Conservation (phyloP, 2,329 filamentous ascomycete species). For the Colletotrichum agaves region DNA sequence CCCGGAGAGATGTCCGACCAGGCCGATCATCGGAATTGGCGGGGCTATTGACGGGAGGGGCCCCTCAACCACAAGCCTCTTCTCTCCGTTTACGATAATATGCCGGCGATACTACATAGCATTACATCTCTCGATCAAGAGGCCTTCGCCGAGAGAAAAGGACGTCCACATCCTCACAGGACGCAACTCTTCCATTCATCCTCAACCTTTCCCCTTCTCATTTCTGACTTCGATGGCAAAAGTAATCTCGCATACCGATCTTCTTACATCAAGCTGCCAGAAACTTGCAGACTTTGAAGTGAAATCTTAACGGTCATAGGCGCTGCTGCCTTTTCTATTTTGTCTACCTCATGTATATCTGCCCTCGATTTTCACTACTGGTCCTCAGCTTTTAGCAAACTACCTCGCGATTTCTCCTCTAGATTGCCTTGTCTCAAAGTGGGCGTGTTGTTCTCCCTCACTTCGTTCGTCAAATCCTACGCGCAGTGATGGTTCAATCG, state of each 20-base stretch:
- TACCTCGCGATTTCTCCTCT: too few species aligned
- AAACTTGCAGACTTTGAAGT: not conserved
- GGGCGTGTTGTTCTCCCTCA: too few species aligned
- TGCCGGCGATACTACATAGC: conserved; percentile 7
- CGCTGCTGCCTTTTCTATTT: not conserved
- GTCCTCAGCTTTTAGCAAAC: too few species aligned
- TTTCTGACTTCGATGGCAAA: too few species aligned
- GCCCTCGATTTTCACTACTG: too few species aligned
- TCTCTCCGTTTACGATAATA: not conserved
- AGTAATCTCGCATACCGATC: too few species aligned
- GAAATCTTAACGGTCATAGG: not conserved
- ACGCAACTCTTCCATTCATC: too few species aligned
- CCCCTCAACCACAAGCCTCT: not conserved
- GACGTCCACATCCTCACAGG: not conserved
- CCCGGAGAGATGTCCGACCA: conserved; percentile 36
- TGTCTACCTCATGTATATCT: not conserved
- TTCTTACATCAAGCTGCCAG: not conserved
- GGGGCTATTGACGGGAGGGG: not conserved
- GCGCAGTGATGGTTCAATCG: too few species aligned
- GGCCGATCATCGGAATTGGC: conserved; percentile 35
- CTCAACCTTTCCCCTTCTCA: too few species aligned
- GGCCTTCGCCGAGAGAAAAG: conserved; percentile 12
- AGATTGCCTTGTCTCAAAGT: too few species aligned
- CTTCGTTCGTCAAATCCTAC: too few species aligned
- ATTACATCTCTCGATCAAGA: conserved; percentile 12